phyloP scores from a whole-genome alignment of 805 yeast species.

The Millerozyma acaciae region DNA sequence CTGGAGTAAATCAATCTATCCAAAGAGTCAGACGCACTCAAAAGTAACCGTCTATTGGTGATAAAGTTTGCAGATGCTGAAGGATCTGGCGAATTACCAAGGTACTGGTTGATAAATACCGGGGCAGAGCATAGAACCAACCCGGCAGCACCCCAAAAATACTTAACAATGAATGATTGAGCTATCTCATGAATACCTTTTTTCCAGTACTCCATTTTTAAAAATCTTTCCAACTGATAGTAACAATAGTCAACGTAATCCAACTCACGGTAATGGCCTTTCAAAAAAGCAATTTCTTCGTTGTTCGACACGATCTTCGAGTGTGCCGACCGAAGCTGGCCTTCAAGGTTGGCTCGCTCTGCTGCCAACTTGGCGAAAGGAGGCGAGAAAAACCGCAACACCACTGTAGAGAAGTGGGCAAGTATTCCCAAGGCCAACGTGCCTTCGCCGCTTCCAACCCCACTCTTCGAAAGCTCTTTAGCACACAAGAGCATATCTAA shows the following conservation, averaged over 20 bases:
- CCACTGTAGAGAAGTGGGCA: constrained; percentile 74
- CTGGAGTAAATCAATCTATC: constrained; percentile 84
- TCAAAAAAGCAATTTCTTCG: constrained; percentile 84
- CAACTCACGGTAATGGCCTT: constrained; percentile 78
- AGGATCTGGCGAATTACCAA: constrained; percentile 40
- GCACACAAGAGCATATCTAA: constrained; percentile 79
- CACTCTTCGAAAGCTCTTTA: constrained; percentile 61
- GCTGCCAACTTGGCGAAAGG: constrained; percentile 81
- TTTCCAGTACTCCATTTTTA: constrained; percentile 70
- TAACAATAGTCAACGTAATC: constrained; percentile 74
- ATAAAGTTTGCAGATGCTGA: constrained; percentile 76
- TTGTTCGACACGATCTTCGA: constrained; percentile 72
- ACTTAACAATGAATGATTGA: constrained; percentile 84
- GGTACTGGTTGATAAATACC: constrained; percentile 61
- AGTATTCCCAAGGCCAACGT: constrained; percentile 72
- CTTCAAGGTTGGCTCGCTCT: constrained; percentile 75
- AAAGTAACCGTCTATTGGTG: constrained; percentile 77
- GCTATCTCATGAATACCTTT: constrained; percentile 78
- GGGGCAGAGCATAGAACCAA: constrained; percentile 84
- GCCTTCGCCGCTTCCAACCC: constrained; percentile 73
- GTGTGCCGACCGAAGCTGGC: constrained; percentile 78
- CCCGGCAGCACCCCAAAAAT: constrained; percentile 96
- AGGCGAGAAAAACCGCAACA: constrained; percentile 76
- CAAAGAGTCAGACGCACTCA: constrained; percentile 83
- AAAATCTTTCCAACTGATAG: constrained; percentile 75